Percentiles rank a stretch among this genome's conserved stretches.
Evolutionary conservation across 176 grass and related monocot species (phyloP).

Genomic region (Oropetium thomaeum): DNA sequence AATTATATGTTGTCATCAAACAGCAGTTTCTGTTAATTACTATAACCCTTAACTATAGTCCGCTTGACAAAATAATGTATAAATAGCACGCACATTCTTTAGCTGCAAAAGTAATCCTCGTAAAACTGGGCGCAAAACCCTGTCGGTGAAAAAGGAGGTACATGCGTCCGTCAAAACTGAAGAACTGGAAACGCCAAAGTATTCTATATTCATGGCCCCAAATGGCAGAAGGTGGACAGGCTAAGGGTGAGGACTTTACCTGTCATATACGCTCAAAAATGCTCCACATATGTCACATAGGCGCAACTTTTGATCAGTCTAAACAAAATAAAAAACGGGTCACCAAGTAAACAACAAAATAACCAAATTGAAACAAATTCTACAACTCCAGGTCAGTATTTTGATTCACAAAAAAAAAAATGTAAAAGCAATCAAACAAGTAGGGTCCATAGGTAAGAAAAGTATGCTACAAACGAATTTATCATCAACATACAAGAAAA

Average conservation of each 20-base stretch:
- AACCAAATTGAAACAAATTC: not conserved
- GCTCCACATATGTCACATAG: slow-evolving; percentile 98
- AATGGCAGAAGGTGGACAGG: slow-evolving; percentile 5
- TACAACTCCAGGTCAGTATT: not conserved
- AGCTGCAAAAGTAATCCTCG: slow-evolving; percentile 87
- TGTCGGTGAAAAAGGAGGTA: slow-evolving; percentile 72
- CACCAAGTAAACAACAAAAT: slow-evolving; percentile 20
- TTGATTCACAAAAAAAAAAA: slow-evolving; percentile 2
- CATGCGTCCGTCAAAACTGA: slow-evolving; percentile 62
- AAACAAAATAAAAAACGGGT: slow-evolving; percentile 31
- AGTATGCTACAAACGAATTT: not conserved
- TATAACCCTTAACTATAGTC: slow-evolving; percentile 36
- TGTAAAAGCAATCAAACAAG: not conserved
- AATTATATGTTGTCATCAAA: not conserved
- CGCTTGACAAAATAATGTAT: slow-evolving; percentile 33
- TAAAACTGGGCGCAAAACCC: slow-evolving; percentile 82
- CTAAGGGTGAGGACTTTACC: slow-evolving; percentile 41
- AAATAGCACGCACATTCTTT: slow-evolving; percentile 84
- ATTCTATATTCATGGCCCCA: slow-evolving; percentile 29
- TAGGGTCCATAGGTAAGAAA: not conserved
- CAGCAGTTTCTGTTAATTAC: slow-evolving; percentile 9
- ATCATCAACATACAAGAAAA: not conserved
- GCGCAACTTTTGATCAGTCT: slow-evolving; percentile 98
- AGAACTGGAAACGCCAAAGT: slow-evolving; percentile 42
- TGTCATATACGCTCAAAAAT: slow-evolving; percentile 90